Evolutionary conservation across 768 basidiomycete species (phyloP), one percentile per base, ranked within the genome.

Genomic region (Russula sp.): DNA sequence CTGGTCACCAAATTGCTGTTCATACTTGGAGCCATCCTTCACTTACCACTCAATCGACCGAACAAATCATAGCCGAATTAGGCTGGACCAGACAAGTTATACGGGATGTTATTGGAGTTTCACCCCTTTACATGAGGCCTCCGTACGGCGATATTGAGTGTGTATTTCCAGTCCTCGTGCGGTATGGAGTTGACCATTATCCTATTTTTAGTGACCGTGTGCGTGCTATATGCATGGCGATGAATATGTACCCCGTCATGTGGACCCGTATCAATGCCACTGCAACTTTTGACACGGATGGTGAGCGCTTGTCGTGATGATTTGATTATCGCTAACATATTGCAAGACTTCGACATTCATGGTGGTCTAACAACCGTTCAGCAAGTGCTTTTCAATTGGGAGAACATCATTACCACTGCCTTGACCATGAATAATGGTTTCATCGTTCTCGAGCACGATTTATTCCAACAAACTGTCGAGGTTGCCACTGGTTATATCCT

Each of bases 1-100:
- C 72, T 36, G 83, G 85, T 7, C 91, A 96, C 71, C 92, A 96
- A 70, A 83, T 94, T 67, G 87, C 84, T 7, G 80, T 82, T 2
- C 83, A 84, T 75, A 84, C 83, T 32, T 84, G 90, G 89, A 86
- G 86, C 58, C 92, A 94, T 73, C 80, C 84, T 3, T 68, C 79
- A 8, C 76, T 92, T 67, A 94, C 91, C 44, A 89, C 88, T 1
- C 75, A 88, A 62, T 78, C 87, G 44, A 94, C 88, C 72, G 89
- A 92, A 58, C 74, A 89, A 69, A 84, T 93, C 70, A 89, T 95
- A 63, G 92, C 92, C 49, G 92, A 94, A 73, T 78, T 96, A 38
- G 92, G 90, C 4, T 96, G 92, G 92, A 82, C 88, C 6, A 89
- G 83, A 75, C 88, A 94, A 76, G 79, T 87, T 62, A 94, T 96